Conservation (phyloP, 176 grass and related monocot species). For the Zoysia japonica region DNA sequence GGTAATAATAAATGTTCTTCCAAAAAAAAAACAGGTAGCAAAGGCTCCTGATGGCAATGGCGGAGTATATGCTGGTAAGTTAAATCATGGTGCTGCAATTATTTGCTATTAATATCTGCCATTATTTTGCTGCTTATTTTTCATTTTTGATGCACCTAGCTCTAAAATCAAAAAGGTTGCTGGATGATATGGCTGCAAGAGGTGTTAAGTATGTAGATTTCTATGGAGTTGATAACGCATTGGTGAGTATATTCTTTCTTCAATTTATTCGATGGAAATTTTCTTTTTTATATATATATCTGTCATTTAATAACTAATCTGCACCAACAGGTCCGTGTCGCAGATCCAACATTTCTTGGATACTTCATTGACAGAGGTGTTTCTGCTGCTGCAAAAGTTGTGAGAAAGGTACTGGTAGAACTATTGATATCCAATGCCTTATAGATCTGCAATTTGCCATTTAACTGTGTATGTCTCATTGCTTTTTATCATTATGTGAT, state of each 20-base stretch:
- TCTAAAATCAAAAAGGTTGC: slow-evolving; percentile 65
- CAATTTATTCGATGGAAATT: slow-evolving; percentile 9
- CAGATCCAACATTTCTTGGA: slow-evolving; percentile 87
- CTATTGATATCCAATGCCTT: slow-evolving; percentile 17
- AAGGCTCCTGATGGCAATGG: slow-evolving; percentile 92
- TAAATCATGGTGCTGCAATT: slow-evolving; percentile 20
- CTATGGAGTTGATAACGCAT: slow-evolving; percentile 87
- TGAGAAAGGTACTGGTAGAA: slow-evolving; percentile 55
- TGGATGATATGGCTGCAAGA: slow-evolving; percentile 82
- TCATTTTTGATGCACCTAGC: slow-evolving; percentile 38
- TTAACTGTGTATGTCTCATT: background rate
- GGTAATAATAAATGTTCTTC: slow-evolving; percentile 23
- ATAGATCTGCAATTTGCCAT: slow-evolving; percentile 26
- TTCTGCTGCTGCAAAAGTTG: slow-evolving; percentile 75
- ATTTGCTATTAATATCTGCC: slow-evolving; percentile 10
- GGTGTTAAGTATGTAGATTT: slow-evolving; percentile 82
- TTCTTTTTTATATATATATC: slow-evolving; percentile 10
- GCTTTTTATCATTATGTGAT: slow-evolving; percentile 19
- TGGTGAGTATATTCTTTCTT: slow-evolving; percentile 46
- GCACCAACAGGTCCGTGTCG: slow-evolving; percentile 67
- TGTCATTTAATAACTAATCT: slow-evolving; percentile 44
- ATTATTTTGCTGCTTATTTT: slow-evolving; percentile 2
- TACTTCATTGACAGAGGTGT: slow-evolving; percentile 83
- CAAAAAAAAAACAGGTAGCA: slow-evolving; percentile 58
- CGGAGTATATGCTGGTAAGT: slow-evolving; percentile 72